Evolutionary conservation across 2,329 filamentous ascomycete genomes (phyloP).

Genomic region (Zymoseptoria ardabiliae): DNA sequence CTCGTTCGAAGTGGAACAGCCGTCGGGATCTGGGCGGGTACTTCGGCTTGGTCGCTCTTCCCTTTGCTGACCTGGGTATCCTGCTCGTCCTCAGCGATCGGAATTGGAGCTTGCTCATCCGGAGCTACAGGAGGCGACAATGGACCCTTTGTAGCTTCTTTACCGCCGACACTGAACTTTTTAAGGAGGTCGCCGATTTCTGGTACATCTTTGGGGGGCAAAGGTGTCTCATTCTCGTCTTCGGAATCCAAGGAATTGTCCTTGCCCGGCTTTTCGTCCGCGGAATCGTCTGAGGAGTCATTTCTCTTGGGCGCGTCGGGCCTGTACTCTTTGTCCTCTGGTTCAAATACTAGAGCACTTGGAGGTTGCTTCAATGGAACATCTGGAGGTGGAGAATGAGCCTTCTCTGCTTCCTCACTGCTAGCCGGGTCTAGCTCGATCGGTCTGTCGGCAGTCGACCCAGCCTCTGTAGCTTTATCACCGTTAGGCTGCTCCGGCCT

Average conservation of each 20-base stretch:
- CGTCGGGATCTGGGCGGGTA: neutral
- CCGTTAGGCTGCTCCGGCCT: too few relatives aligned
- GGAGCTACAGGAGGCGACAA: neutral
- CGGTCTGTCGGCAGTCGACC: too few relatives aligned
- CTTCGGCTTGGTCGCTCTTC: neutral
- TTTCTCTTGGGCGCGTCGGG: too few relatives aligned
- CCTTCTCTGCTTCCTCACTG: neutral
- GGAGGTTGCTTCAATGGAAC: neutral
- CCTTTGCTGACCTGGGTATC: neutral
- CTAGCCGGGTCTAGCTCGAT: neutral
- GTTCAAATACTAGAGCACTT: neutral
- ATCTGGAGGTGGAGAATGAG: neutral
- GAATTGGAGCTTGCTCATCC: neutral
- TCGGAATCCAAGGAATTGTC: neutral
- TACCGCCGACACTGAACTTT: neutral
- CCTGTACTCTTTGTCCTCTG: too few relatives aligned
- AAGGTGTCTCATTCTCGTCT: neutral
- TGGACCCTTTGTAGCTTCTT: neutral
- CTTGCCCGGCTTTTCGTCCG: neutral
- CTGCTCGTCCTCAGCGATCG: neutral
- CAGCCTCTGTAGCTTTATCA: too few relatives aligned
- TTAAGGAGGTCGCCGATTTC: neutral
- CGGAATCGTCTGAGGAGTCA: neutral
- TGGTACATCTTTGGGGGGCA: neutral
- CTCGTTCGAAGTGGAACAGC: neutral